phyloP scores from a whole-genome alignment of 1,284 basidiomycete genomes.

The Sanghuangporus baumii region DNA sequence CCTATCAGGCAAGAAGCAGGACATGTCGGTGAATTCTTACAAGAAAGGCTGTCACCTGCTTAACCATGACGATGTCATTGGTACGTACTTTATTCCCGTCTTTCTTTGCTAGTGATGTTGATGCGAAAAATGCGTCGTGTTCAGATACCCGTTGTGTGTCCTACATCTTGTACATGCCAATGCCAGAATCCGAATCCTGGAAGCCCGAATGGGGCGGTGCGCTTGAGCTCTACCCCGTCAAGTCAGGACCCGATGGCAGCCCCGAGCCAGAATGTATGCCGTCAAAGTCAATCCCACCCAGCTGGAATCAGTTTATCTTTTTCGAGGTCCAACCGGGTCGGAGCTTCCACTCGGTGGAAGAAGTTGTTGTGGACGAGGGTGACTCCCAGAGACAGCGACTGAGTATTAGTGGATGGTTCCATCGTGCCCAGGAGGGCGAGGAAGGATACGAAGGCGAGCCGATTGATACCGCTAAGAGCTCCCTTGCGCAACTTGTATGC shows the following conservation, averaged over 20 bases:
- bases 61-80: slow-evolving; percentile 96
- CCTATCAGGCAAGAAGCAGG: slow-evolving; percentile 88
- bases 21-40: slow-evolving; percentile 95
- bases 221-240: slow-evolving; percentile 87
- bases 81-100: slow-evolving; percentile 1
- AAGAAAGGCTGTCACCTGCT: slow-evolving; percentile 89
- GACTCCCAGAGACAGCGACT: slow-evolving; percentile 70
- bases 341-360: slow-evolving; percentile 97
- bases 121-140: background rate
- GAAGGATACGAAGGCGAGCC: slow-evolving; percentile 69
- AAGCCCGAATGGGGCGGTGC: slow-evolving; percentile 89
- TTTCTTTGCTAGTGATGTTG: background rate
- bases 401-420: slow-evolving; percentile 97
- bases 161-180: slow-evolving; percentile 96
- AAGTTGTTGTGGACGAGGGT: slow-evolving; percentile 78
- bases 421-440: slow-evolving; percentile 87
- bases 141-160: slow-evolving; percentile 85
- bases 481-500: slow-evolving; percentile 76
- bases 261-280: slow-evolving; percentile 62
- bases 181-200: slow-evolving; percentile 68
- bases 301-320: slow-evolving; percentile 97
- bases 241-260: slow-evolving; percentile 39
- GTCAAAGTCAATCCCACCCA: slow-evolving; percentile 63
- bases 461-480: slow-evolving; percentile 51
- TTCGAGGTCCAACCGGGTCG: slow-evolving; percentile 88